Evolutionary conservation across 441 rosid species (phyloP), one percentile per base, ranked within the genome.

Genomic region (Aleurites moluccanus): DNA sequence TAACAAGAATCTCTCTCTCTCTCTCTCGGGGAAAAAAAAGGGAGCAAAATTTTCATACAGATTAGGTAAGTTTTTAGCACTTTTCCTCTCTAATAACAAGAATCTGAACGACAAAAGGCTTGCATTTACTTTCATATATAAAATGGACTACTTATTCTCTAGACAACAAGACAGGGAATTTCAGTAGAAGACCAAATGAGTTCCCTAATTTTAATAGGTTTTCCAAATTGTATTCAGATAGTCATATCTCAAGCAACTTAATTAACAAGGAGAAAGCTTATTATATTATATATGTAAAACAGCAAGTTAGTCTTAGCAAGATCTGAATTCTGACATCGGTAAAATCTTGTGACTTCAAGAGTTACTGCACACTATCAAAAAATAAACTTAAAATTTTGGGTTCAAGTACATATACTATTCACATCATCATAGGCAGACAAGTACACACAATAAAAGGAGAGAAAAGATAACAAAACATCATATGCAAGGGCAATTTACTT

Each of bases 401-500:
- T 7, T 25, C 21, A 21, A 53, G 15, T 15, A 47, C 15, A 6
- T 55, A 7, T 67, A 25, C 10, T 1, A 6, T 45, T 25, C 13
- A 40, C 63, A 35, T 1, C 23, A 40, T 18, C 10, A 7, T n/a
- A 61, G 53, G 61, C 23, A 53, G 21, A 13, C 27, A 4, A 63
- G 33, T 4, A 5, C 2, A 73, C 23, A 57, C 14, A 13, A 50
- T n/a, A 61, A 42, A 35, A 15, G 72, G 38, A 64, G 27, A 40
- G 2, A 27, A 60, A 16, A 18, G 1, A n/a, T n/a, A 30, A 69
- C 33, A n/a, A 30, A 74, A 63, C 27, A 21, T 33, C 49, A 44
- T 45, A 33, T 25, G 61, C 20, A 40, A 40, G 44, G 52, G 67
- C n/a, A 11, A 70, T 81, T 73, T 79, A 82, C 88, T 81, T 83